Evolutionary conservation across 225 moss, liverwort and hornwort genomes (phyloP), one percentile per base, ranked within the genome.

Genomic region (Physcomitrium patens): DNA sequence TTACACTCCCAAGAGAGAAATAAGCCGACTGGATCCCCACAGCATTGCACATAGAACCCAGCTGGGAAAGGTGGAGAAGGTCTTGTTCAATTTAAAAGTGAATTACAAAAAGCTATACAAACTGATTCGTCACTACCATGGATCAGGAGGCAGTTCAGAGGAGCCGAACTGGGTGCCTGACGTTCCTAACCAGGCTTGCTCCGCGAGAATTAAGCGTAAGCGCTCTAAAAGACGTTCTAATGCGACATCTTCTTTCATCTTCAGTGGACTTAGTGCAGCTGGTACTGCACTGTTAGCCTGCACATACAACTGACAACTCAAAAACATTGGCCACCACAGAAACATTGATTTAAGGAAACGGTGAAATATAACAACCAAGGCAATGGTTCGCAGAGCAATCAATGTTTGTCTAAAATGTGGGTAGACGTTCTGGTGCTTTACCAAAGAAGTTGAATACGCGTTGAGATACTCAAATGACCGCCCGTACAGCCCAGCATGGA

Each of bases 121-220:
- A 17, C 31, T 12, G 57, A 16, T 76, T 50, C 3, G 48, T 75
- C 57, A 66, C 89, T 82, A 96, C 96, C 96, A 96, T 53, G 96
- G 96, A 37, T 96, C 96, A 53, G 96, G 96, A 57, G 96, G 96
- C 68, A 86, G 60, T 47, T 86, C 88, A 22, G 83, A 83, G 16
- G 94, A 82, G 75, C 61, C 76, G 57, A 67, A 89, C 73, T 75
- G 89, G 78, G 67, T 86, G n/a, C 82, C 88, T 62, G 89, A 75
- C 31, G 79, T 78, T 67, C 77, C 86, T 65, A 85, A 74, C 84
- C 90, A 88, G 65, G 80, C 77, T 68, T 87, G 78, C 71, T 94
- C 94, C 43, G 85, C 80, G 56, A 96, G 81, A 60, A 91, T 93
- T 69, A 93, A 84, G 50, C 83, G 85, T 72, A 96, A 75, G 42